Evolutionary conservation across 768 basidiomycete species (phyloP), one percentile per base, ranked within the genome.

Genomic region (Asterophora lycoperdoides): DNA sequence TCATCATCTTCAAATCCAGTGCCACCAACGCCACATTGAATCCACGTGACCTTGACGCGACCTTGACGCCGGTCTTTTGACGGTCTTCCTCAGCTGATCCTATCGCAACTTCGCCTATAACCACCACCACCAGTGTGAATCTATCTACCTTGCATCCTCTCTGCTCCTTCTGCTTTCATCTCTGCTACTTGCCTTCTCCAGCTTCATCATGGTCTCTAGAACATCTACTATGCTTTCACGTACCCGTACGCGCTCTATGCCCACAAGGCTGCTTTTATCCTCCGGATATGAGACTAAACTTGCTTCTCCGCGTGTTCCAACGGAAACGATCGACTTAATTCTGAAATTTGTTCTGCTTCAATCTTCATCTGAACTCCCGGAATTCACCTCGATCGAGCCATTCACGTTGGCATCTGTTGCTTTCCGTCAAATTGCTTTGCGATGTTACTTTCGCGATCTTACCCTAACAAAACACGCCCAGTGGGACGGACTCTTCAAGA

Each of bases 391-490:
- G 28, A 69, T 80, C 35, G 56, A 56, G 7, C 55, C 75, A 7
- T 63, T 76, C 30, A 69, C 72, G 14, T 61, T 73, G 20, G 70
- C 68, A 15, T 80, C 71, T 8, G 65, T 58, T 15, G 60, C 59
- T 20, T 64, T 80, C 56, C 70, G 80, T 26, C 60, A 60, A 26
- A 63, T 80, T 29, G 62, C 68, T 46, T 53, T 81, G 44, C 72
- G 72, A 15, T 64, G 56, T 48, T 70, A 66, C 59, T 64, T 71
- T 56, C 56, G 57, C 44, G 46, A 52, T 53, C 53, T 77, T 49
- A 44, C 54, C 8, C 57, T 76, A 41, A 55, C 44, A 9, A 58
- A 46, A 33, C 54, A 46, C 5, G 41, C 39, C 26, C 54, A 64
- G 28, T 67, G 66, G 64, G 42, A 46, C 38, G 46, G 45, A 4